These are phyloP conservation scores for Posidonia oceanica DNA, from an alignment of 116 monocot species.

Conservation along the genomic window DNA sequence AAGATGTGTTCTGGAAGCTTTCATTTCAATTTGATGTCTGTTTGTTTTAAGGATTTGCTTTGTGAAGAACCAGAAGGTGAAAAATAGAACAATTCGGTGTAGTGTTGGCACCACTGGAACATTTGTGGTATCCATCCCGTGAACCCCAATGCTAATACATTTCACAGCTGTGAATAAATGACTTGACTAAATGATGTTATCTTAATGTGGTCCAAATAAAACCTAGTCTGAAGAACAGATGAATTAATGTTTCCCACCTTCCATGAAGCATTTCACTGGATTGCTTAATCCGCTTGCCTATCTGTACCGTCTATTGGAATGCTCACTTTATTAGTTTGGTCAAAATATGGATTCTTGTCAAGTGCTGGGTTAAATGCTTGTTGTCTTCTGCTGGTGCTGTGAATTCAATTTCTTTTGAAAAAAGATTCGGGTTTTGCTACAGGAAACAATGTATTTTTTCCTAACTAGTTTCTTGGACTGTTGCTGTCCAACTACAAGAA, in stretches of 20 bases:
- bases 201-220: background rate
- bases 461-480: background rate
- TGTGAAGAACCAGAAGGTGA: background rate
- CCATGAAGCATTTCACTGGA: background rate
- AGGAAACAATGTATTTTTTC: background rate
- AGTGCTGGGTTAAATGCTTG: no score
- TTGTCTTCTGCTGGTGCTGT: no score
- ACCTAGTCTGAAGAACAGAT: background rate
- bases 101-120: background rate
- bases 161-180: background rate
- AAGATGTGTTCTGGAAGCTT: constrained; percentile 1
- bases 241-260: background rate
- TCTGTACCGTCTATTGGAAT: no score
- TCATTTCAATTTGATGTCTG: background rate
- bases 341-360: no score
- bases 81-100: constrained; percentile 1
- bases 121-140: background rate
- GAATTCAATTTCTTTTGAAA: no score
- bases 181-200: background rate
- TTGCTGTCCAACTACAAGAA: constrained; percentile 1
- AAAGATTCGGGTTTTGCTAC: background rate
- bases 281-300: no score
- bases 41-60: constrained; percentile 1
- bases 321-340: no score
- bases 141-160: background rate